Evolutionary conservation across 2,329 filamentous ascomycete species (phyloP).

Genomic region (Coccinonectria pachysandricola): DNA sequence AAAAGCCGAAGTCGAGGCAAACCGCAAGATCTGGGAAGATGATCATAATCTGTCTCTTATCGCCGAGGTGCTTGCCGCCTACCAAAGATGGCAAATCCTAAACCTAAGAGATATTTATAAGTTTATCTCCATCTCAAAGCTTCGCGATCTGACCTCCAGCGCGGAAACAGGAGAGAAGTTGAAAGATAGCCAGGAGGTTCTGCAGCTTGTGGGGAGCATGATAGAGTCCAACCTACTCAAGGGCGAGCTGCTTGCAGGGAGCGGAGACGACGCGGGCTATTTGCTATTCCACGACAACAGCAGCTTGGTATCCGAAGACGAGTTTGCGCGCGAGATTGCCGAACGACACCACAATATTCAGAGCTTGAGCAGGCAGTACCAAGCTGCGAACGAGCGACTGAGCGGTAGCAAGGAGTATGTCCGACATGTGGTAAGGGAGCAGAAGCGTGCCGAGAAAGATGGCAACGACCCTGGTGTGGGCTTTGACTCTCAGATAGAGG

Average conservation of each 20-base stretch:
- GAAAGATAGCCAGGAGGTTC: slow-evolving; percentile 31
- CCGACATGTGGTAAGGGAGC: slow-evolving; percentile 34
- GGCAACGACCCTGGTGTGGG: slow-evolving; percentile 23
- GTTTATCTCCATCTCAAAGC: slow-evolving; percentile 44
- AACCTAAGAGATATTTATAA: slow-evolving; percentile 63
- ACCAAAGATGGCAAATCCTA: slow-evolving; percentile 66
- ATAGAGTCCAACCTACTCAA: slow-evolving; percentile 42
- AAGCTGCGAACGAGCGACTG: slow-evolving; percentile 43
- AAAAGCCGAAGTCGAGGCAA: slow-evolving; percentile 51
- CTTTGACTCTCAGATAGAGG: slow-evolving; percentile 41
- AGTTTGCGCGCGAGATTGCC: slow-evolving; percentile 39
- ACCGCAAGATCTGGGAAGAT: slow-evolving; percentile 47
- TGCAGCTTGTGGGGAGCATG: slow-evolving; percentile 43
- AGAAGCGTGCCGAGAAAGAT: slow-evolving; percentile 36
- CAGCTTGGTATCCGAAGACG: slow-evolving; percentile 35
- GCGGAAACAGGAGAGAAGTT: slow-evolving; percentile 41
- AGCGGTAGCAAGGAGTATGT: slow-evolving; percentile 47
- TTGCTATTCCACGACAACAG: slow-evolving; percentile 39
- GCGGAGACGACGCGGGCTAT: slow-evolving; percentile 32
- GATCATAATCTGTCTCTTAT: slow-evolving; percentile 69
- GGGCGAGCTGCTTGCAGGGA: slow-evolving; percentile 39
- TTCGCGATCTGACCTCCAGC: slow-evolving; percentile 41
- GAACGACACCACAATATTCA: slow-evolving; percentile 32
- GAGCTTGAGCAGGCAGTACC: slow-evolving; percentile 36
- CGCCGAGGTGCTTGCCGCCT: slow-evolving; percentile 55